A percentile compares a stretch with the other conserved stretches of the same genome.
Evolutionary conservation across 768 basidiomycete species (phyloP).

Genomic region (Hydnum rufescens): DNA sequence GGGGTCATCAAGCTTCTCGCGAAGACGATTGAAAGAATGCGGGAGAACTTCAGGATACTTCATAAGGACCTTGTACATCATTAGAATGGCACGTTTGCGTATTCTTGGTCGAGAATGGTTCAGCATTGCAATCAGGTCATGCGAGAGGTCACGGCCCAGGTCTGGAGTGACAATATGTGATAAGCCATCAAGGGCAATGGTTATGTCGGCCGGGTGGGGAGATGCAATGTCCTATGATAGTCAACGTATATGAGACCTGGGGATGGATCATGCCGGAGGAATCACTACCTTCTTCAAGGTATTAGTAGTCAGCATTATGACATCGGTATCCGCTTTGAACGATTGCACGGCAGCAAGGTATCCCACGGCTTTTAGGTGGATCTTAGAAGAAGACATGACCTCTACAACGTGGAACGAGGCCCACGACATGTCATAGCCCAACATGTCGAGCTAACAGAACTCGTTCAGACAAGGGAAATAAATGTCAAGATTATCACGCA

Average conservation of each 20-base stretch:
- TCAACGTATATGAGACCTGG: no score
- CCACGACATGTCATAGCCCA: conserved; percentile 87
- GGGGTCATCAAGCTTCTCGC: conserved; percentile 63
- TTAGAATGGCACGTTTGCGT: conserved; percentile 76
- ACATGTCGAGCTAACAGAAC: conserved; percentile 74
- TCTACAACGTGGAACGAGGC: conserved; percentile 95
- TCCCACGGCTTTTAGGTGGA: conserved; percentile 86
- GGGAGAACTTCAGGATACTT: conserved; percentile 65
- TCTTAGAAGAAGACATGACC: conserved; percentile 85
- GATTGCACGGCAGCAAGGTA: conserved; percentile 87
- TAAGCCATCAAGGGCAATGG: conserved; percentile 62
- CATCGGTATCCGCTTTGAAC: conserved; percentile 86
- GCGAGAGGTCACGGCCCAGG: conserved; percentile 75
- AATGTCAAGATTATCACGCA: conserved; percentile 26
- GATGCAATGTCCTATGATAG: conserved; percentile 56
- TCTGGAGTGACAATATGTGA: conserved; percentile 71
- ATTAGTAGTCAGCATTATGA: conserved; percentile 94
- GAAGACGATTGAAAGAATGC: conserved; percentile 44
- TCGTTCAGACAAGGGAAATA: background rate
- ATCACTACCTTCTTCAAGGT: conserved; percentile 76
- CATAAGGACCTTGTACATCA: conserved; percentile 57
- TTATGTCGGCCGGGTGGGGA: conserved; percentile 42
- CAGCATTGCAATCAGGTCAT: conserved; percentile 68
- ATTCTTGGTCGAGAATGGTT: conserved; percentile 79
- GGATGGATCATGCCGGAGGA: no score